Evolutionary conservation across 2,329 filamentous ascomycete species (phyloP).

Genomic region (Arthroderma sp.): DNA sequence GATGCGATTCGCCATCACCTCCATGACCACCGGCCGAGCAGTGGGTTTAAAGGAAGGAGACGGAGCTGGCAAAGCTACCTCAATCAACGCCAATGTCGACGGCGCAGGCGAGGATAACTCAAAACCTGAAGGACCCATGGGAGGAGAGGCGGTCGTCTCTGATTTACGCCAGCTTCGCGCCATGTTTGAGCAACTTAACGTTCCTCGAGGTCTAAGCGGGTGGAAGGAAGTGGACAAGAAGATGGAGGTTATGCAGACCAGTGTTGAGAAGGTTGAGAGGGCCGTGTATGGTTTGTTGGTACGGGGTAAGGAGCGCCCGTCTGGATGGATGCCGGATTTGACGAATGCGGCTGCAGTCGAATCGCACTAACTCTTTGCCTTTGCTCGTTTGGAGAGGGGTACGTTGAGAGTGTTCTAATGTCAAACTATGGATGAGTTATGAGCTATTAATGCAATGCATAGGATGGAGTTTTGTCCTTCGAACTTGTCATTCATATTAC

Average conservation of each 20-base stretch:
- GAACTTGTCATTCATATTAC: too few species aligned
- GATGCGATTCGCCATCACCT: conserved; percentile 91
- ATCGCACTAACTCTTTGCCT: conserved; percentile 22
- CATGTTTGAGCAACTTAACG: conserved; percentile 61
- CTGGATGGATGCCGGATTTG: conserved; percentile 81
- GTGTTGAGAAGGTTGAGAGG: conserved; percentile 87
- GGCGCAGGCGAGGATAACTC: conserved; percentile 13
- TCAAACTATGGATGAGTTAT: background rate
- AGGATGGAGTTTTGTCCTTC: background rate
- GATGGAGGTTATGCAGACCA: conserved; percentile 71
- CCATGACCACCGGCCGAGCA: conserved; percentile 60
- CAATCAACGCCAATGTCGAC: conserved; percentile 8
- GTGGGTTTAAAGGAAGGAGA: conserved; percentile 24
- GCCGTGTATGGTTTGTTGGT: conserved; percentile 80
- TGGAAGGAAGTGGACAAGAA: conserved; percentile 61
- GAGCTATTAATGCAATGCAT: background rate
- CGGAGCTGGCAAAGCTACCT: conserved; percentile 4
- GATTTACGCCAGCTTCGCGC: conserved; percentile 71
- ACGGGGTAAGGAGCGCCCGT: conserved; percentile 74
- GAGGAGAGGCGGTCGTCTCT: conserved; percentile 49
- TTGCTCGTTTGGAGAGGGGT: background rate
- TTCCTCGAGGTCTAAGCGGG: conserved; percentile 42
- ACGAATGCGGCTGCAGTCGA: conserved; percentile 32
- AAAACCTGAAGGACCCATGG: conserved; percentile 21
- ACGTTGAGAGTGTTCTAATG: background rate